Base-by-base conservation (phyloP, 768 basidiomycete genomes). In the Gloeostereum incarnatum region DNA sequence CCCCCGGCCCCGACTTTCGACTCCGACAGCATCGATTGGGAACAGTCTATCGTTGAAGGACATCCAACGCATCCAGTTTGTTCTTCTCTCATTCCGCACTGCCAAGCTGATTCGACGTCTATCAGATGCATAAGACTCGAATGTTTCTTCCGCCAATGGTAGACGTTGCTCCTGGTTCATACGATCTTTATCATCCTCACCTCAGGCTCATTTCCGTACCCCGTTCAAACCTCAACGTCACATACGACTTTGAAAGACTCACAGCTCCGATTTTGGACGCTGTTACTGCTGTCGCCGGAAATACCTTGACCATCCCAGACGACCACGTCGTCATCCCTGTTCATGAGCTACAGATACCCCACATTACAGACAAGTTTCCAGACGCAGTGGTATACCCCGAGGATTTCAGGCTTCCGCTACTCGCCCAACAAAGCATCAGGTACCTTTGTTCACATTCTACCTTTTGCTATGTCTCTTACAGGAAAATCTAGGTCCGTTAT, bases 121-220 rank as follows among this genome's bases (percentile, higher is more conserved):
- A n/a, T n/a, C 36, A 77, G 75, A 73, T 76, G 72, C 73, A 76
- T 55, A 74, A 74, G 49, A 68, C 66, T 5, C 66, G 75, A 13
- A 54, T 59, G 27, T 73, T 74, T 47, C 50, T 76, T 17, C 63
- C 70, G 4, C 75, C 75, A 2, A 58, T 73, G 21, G 61, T 58
- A 3, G 54, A 69, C 31, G 58, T 66, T 31, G 35, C 47, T 0
- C 73, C 75, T 4, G 71, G 68, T n/a, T 46, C 46, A 19, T 71
- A 68, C 43, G 71, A 78, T 45, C 56, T 75, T 7, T 62, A 68
- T 38, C 60, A 68, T 42, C 68, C 73, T 11, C 62, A 52, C 20
- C 52, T 78, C 38, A 63, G 73, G 19, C 61, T 78, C 23, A 53
- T 69, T 14, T 62, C 68, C 2, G 41, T 76, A 6, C 69, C 72